These are phyloP conservation scores for Penicillium capsulatum DNA, from an alignment of 2,329 filamentous ascomycete species.

Conservation along the genomic window DNA sequence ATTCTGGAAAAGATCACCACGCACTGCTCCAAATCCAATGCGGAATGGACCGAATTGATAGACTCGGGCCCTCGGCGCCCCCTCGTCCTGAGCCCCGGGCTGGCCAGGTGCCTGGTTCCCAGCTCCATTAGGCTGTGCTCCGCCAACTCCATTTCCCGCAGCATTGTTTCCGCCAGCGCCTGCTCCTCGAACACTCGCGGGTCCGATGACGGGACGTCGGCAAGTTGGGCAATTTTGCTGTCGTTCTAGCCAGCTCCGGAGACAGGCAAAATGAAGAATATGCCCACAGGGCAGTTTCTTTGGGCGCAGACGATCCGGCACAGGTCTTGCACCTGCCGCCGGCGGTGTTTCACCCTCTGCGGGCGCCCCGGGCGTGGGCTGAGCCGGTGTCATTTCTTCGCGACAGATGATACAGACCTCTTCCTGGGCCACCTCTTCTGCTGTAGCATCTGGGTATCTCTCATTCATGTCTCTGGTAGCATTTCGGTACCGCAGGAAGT, in stretches of 20 bases:
- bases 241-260: constrained; percentile 94
- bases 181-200: constrained; percentile 24
- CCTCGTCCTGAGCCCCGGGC: constrained; percentile 36
- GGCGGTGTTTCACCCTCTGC: constrained; percentile 28
- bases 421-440: constrained; percentile 76
- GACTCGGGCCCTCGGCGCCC: constrained; percentile 53
- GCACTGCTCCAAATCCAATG: constrained; percentile 63
- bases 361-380: constrained; percentile 45
- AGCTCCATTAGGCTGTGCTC: constrained; percentile 28
- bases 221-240: constrained; percentile 98
- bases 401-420: constrained; percentile 97
- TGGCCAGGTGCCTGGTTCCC: constrained; percentile 39
- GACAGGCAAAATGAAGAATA: constrained; percentile 87
- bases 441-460: constrained; percentile 82
- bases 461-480: constrained; percentile 92
- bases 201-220: constrained; percentile 69
- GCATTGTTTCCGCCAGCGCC: constrained; percentile 26
- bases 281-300: constrained; percentile 97
- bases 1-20: constrained; percentile 60
- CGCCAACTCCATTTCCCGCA: constrained; percentile 22
- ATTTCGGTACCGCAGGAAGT: constrained; percentile 83
- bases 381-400: constrained; percentile 88
- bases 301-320: constrained; percentile 77
- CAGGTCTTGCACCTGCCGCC: constrained; percentile 28
- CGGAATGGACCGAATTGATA: constrained; percentile 72